Base-by-base conservation (phyloP, 2,329 filamentous ascomycete genomes). In the Microcyclospora tardicrescens region DNA sequence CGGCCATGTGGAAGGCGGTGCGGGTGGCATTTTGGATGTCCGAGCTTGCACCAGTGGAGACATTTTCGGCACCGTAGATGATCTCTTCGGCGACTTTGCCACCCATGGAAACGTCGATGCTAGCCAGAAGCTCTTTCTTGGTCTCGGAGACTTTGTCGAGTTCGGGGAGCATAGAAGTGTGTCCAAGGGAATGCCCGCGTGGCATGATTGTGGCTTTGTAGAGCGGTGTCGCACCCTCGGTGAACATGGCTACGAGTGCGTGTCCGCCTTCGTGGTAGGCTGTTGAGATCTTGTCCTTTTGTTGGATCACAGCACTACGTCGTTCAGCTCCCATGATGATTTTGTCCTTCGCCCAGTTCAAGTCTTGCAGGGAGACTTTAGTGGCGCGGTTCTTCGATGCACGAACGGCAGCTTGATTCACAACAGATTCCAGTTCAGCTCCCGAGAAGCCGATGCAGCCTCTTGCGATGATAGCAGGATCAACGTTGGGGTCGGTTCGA, bases 201-300 rank as follows among this genome's bases (percentile, higher is more conserved):
- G 91, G 87, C 53, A 98, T 81, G 52, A 98, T 93, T 1, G 91
- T 98, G 36, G 94, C 87, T 65, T 98, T 98, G 72, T 98, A 95
- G 2, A 98, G 71, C 27, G 81, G 82, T 46, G 73, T 79, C 37
- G 81, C 75, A 29, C 75, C 76, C 43, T 81, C 78, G 10, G 80
- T 84, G 50, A 89, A 86, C 54, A 95, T 78, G 40, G 81, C 81
- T 42, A 95, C 84, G 12, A 98, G 74, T 8, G 91, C 86, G 61
- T 98, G 91, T 2, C 91, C 91, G 40, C 89, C 93, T 65, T 98
- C 91, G 56, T 94, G 86, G 55, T 93, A 94, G 1, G 86, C 86
- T n/a, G 87, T 94, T 71, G 86, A 80, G 51, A 91, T 75, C 67
- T 93, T 96, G 65, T 98, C 91, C 65, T 93, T 86, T 47, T 89